These are phyloP conservation scores for Raphanus hybrid DNA, from an alignment of 441 rosid genomes.

Conservation along the genomic window DNA sequence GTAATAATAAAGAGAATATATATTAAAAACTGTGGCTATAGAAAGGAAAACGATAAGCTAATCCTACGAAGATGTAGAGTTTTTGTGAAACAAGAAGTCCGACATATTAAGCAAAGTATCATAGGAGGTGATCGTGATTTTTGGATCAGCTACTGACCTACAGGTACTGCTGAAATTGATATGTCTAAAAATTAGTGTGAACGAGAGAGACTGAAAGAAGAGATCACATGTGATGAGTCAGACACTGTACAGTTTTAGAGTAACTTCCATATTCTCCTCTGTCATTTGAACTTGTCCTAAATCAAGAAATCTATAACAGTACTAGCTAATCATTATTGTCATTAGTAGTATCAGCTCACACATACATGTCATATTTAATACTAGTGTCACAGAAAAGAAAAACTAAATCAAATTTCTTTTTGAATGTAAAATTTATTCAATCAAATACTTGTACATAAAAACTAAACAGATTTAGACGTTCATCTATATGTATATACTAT, in stretches of 20 bases:
- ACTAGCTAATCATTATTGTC: slow-evolving; percentile 42
- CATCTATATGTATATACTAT: not conserved
- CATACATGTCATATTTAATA: slow-evolving; percentile 5
- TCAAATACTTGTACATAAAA: not conserved
- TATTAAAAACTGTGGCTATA: slow-evolving; percentile 7
- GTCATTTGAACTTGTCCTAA: slow-evolving; percentile 51
- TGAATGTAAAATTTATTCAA: too few relatives aligned
- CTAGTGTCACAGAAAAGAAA: slow-evolving; percentile 1
- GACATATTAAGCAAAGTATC: slow-evolving; percentile 28
- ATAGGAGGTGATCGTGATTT: slow-evolving; percentile 32
- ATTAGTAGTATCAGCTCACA: slow-evolving; percentile 38
- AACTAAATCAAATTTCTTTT: too few relatives aligned
- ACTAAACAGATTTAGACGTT: not conserved
- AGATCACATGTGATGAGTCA: slow-evolving; percentile 64
- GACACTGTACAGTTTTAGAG: slow-evolving; percentile 45
- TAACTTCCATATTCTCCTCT: slow-evolving; percentile 46
- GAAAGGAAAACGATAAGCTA: slow-evolving; percentile 17
- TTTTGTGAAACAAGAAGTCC: slow-evolving; percentile 16
- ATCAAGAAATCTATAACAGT: slow-evolving; percentile 51
- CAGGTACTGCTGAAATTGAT: slow-evolving; percentile 7
- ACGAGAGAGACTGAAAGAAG: slow-evolving; percentile 30
- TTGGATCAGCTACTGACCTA: slow-evolving; percentile 21
- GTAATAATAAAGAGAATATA: slow-evolving; percentile 11
- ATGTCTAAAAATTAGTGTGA: not conserved
- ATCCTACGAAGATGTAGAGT: slow-evolving; percentile 14